These are phyloP conservation scores for Quercus aquifolioides DNA, from an alignment of 306 rosid species.

Conservation along the genomic window DNA sequence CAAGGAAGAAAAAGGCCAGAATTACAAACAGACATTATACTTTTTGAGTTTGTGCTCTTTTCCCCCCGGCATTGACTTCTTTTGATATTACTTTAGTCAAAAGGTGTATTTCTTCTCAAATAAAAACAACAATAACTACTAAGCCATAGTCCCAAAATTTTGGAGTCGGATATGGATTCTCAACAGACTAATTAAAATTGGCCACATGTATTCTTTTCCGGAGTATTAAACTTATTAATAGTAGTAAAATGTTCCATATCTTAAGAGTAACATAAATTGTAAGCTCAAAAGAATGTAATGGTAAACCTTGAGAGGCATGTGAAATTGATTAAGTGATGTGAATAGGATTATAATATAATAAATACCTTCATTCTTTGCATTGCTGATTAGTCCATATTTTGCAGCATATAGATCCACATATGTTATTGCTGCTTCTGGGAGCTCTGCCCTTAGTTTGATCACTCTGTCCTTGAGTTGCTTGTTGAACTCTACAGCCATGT, in stretches of 20 bases:
- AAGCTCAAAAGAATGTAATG: not conserved
- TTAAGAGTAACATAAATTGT: not conserved
- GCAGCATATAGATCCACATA: constrained; percentile 81
- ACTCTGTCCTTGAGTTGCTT: constrained; percentile 59
- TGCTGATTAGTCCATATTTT: constrained; percentile 71
- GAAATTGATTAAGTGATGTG: not conserved
- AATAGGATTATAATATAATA: not conserved
- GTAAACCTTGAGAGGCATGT: not conserved
- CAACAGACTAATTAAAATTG: too few species aligned
- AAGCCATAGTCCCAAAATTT: too few species aligned
- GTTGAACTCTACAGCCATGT: constrained; percentile 71
- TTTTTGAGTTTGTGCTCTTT: too few species aligned
- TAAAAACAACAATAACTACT: too few species aligned
- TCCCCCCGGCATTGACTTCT: too few species aligned
- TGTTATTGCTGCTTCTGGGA: constrained; percentile 79
- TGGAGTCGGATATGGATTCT: too few species aligned
- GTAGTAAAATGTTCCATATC: not conserved
- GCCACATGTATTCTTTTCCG: too few species aligned
- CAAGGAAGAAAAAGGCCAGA: too few species aligned
- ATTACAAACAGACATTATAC: too few species aligned
- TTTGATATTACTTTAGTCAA: too few species aligned
- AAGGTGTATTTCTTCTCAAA: too few species aligned
- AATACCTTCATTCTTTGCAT: constrained; percentile 67
- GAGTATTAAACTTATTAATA: not conserved
- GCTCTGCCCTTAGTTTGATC: constrained; percentile 67